Percentiles rank a stretch among this genome's conserved stretches.
Evolutionary conservation across 2,329 filamentous ascomycete species (phyloP).

Genomic region (Cyclaneusma minus): DNA sequence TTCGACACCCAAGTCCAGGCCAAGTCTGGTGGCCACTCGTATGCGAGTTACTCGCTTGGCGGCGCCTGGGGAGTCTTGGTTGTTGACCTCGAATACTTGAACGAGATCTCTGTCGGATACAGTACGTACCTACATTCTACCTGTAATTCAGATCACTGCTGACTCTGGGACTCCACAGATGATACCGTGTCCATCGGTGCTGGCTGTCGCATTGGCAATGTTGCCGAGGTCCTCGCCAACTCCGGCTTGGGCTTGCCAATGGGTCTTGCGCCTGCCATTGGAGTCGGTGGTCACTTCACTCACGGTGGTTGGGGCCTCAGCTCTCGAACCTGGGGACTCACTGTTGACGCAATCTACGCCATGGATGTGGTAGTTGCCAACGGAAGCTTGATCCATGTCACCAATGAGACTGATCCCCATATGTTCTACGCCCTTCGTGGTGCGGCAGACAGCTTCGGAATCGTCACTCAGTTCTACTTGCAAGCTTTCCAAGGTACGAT

Average conservation of each 20-base stretch:
- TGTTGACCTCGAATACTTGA: conserved; percentile 24
- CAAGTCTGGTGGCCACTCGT: conserved; percentile 36
- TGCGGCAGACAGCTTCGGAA: conserved; percentile 20
- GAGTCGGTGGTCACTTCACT: conserved; percentile 28
- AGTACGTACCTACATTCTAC: conserved; percentile 5
- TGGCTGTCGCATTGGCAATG: conserved; percentile 26
- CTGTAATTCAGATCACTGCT: conserved; percentile 3
- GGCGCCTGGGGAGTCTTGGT: conserved; percentile 24
- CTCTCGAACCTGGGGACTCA: conserved; percentile 31
- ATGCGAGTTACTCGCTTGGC: conserved; percentile 31
- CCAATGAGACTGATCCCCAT: conserved; percentile 11
- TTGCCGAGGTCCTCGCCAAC: conserved; percentile 21
- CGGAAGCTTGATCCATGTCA: conserved; percentile 14
- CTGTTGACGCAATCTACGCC: conserved; percentile 32
- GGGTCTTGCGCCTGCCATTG: conserved; percentile 28
- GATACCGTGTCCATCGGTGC: conserved; percentile 22
- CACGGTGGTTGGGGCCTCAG: conserved; percentile 29
- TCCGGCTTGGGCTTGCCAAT: conserved; percentile 25
- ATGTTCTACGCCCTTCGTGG: conserved; percentile 20
- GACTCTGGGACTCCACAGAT: conserved; percentile 8
- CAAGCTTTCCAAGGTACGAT: conserved; percentile 21
- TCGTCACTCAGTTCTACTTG: conserved; percentile 17
- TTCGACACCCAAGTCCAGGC: conserved; percentile 30
- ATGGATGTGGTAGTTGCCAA: conserved; percentile 28
- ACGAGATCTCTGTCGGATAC: conserved; percentile 17